These are phyloP conservation scores for Aspergillus saccharolyticus DNA, from an alignment of 495 filamentous ascomycete species.

Conservation along the genomic window DNA sequence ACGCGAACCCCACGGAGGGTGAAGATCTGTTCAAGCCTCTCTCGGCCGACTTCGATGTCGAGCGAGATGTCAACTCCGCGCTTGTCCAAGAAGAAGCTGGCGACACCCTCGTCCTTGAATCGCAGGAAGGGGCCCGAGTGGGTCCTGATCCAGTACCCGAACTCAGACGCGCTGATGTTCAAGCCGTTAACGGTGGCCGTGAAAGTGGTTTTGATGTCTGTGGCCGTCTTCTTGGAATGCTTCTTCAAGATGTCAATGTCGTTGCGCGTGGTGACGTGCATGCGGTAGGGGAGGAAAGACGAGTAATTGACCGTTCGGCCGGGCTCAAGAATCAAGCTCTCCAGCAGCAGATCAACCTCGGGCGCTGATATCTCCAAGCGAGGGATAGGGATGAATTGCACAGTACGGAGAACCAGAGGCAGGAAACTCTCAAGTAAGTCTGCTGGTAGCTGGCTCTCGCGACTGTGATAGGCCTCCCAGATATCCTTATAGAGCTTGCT, in stretches of 20 bases:
- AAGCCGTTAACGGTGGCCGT: constrained; percentile 75
- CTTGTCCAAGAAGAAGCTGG: constrained; percentile 76
- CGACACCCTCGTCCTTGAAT: constrained; percentile 76
- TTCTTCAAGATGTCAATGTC: constrained; percentile 81
- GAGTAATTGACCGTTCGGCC: constrained; percentile 77
- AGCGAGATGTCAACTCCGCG: constrained; percentile 81
- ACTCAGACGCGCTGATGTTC: constrained; percentile 73
- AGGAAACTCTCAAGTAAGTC: constrained; percentile 75
- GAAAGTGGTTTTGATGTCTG: constrained; percentile 62
- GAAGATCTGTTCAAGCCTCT: constrained; percentile 72
- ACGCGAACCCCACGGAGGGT: constrained; percentile 70
- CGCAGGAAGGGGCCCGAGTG: constrained; percentile 64
- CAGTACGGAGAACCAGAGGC: constrained; percentile 65
- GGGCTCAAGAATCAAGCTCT: constrained; percentile 87
- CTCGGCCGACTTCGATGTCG: constrained; percentile 72
- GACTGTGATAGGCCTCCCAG: constrained; percentile 51
- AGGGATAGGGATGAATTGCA: constrained; percentile 86
- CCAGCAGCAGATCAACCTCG: constrained; percentile 76
- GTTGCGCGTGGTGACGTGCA: constrained; percentile 77
- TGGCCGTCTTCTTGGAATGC: constrained; percentile 60
- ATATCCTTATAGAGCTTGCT: constrained; percentile 61
- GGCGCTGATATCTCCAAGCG: constrained; percentile 80
- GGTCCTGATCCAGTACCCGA: constrained; percentile 72
- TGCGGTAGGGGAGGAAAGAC: constrained; percentile 82
- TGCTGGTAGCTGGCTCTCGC: constrained; percentile 63